Evolutionary conservation across 805 yeast genomes (phyloP).

Genomic region (Candida hispaniensis): DNA sequence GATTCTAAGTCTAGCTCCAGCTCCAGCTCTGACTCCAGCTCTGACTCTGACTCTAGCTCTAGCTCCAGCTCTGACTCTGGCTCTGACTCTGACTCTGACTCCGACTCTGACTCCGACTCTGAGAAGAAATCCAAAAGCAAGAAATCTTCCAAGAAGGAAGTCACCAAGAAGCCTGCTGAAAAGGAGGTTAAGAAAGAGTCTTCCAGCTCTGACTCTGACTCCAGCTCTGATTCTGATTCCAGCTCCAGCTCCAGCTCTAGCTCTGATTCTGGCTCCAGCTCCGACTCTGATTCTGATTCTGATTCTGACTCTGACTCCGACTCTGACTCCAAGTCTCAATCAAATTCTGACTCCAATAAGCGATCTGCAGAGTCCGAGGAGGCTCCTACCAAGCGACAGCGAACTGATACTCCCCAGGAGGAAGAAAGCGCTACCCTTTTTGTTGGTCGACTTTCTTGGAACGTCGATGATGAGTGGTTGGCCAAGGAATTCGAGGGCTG

Average conservation of each 20-base stretch:
- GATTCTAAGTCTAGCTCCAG: slow-evolving; percentile 27
- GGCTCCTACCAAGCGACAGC: slow-evolving; percentile 46
- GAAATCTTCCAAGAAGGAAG: slow-evolving; percentile 36
- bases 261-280: slow-evolving; percentile 2
- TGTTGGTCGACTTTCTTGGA: slow-evolving; percentile 97
- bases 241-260: slow-evolving; percentile 25
- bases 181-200: slow-evolving; percentile 36
- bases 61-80: slow-evolving; percentile 24
- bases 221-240: slow-evolving; percentile 28
- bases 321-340: slow-evolving; percentile 24
- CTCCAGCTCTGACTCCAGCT: slow-evolving; percentile 26
- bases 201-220: slow-evolving; percentile 16
- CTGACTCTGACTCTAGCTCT: slow-evolving; percentile 23
- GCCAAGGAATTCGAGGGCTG: slow-evolving; percentile 63
- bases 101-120: slow-evolving; percentile 17
- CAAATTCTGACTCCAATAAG: too few relatives aligned
- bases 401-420: slow-evolving; percentile 25
- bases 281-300: slow-evolving; percentile 22
- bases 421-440: slow-evolving; percentile 69
- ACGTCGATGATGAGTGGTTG: slow-evolving; percentile 91
- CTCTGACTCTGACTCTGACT: slow-evolving; percentile 13
- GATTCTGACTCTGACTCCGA: slow-evolving; percentile 25
- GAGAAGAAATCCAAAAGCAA: too few relatives aligned
- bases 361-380: slow-evolving; percentile 29
- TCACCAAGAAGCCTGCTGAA: slow-evolving; percentile 56